Evolutionary conservation across 768 basidiomycete species (phyloP).

Genomic region (Termitomyces sp.): DNA sequence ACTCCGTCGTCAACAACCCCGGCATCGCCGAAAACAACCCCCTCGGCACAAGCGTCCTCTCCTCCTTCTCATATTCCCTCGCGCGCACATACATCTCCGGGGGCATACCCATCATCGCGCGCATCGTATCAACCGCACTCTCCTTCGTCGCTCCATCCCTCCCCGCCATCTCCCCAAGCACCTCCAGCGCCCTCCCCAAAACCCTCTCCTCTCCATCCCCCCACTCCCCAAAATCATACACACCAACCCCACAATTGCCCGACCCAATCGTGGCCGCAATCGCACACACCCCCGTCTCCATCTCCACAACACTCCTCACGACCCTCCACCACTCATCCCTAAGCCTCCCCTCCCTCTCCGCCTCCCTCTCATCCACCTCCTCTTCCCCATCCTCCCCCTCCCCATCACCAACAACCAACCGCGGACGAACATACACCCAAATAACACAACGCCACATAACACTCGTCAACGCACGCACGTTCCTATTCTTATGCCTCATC

Average conservation of each 20-base stretch:
- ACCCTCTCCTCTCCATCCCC: conserved; percentile 31
- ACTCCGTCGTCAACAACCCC: conserved; percentile 54
- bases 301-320: conserved; percentile 37
- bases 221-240: conserved; percentile 8
- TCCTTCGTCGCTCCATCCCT: conserved; percentile 48
- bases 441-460: conserved; percentile 62
- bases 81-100: not conserved
- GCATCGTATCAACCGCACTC: conserved; percentile 54
- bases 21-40: conserved; percentile 56
- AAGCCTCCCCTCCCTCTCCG: conserved; percentile 23
- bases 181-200: conserved; percentile 42
- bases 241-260: conserved; percentile 4
- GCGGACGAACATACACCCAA: conserved; percentile 67
- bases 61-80: conserved; percentile 12
- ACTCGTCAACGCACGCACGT: conserved; percentile 58
- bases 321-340: conserved; percentile 38
- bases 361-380: conserved; percentile 25
- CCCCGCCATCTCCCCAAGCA: conserved; percentile 56
- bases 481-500: conserved; percentile 60
- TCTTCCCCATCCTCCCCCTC: conserved; percentile 28
- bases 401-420: conserved; percentile 27
- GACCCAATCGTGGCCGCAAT: conserved; percentile 17
- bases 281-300: conserved; percentile 16
- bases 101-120: conserved; percentile 31
- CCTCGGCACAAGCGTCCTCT: conserved; percentile 44